Evolutionary conservation across 257 asterid genomes (phyloP).

Genomic region (Osmanthus fragrans): DNA sequence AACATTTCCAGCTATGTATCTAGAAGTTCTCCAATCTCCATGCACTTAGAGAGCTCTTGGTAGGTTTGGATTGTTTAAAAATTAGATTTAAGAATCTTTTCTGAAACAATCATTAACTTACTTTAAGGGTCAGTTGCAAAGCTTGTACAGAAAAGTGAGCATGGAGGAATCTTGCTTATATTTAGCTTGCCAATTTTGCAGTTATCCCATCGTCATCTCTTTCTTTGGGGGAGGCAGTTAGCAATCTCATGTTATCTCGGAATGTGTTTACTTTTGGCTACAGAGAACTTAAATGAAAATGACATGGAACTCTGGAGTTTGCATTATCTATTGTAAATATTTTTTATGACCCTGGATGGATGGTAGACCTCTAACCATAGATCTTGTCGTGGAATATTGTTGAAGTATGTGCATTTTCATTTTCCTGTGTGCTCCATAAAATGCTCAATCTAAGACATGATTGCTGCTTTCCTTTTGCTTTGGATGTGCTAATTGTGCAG

Average conservation of each 20-base stretch:
- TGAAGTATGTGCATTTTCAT: not conserved
- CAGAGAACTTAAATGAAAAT: too few species aligned
- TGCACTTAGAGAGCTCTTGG: too few species aligned
- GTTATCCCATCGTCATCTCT: not conserved
- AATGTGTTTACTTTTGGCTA: not conserved
- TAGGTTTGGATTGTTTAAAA: too few species aligned
- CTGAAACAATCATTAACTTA: not conserved
- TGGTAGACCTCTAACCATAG: not conserved
- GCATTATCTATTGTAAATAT: not conserved
- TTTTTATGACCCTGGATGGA: constrained; percentile 1
- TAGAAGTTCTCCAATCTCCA: too few species aligned
- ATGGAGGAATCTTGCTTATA: not conserved
- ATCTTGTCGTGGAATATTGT: constrained; percentile 2
- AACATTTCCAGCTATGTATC: too few species aligned
- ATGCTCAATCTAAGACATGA: not conserved
- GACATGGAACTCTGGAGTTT: not conserved
- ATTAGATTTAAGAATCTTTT: not conserved
- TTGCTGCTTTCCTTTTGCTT: constrained; percentile 11
- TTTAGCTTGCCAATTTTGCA: not conserved
- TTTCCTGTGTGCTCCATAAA: not conserved
- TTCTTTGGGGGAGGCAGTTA: not conserved
- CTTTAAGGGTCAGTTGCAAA: not conserved
- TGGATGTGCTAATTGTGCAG: not conserved
- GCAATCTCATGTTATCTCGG: not conserved
- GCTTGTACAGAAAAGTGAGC: not conserved